Evolutionary conservation across 805 yeast genomes (phyloP).

Genomic region (Kodamaea sagamina): DNA sequence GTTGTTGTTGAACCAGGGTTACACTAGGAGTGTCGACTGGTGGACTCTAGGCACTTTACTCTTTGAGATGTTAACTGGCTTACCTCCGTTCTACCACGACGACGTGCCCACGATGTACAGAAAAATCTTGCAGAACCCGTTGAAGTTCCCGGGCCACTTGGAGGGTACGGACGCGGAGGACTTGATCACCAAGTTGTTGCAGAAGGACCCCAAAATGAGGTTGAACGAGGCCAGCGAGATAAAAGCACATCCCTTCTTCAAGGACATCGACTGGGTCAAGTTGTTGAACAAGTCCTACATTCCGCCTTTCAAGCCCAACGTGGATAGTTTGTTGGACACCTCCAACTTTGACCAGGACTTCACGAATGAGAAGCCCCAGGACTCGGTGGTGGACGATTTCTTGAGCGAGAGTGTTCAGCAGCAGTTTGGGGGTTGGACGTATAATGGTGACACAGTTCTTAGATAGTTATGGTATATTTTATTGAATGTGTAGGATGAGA

Average conservation of each 20-base stretch:
- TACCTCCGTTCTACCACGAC: constrained; percentile 97
- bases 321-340: constrained; percentile 81
- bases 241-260: constrained; percentile 80
- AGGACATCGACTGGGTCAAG: constrained; percentile 87
- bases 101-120: constrained; percentile 91
- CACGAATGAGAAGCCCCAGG: constrained; percentile 90
- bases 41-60: constrained; percentile 96
- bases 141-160: constrained; percentile 84
- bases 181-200: constrained; percentile 67
- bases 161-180: constrained; percentile 81
- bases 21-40: constrained; percentile 96
- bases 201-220: constrained; percentile 82
- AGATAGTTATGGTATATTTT: neutral
- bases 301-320: constrained; percentile 95
- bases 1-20: constrained; percentile 85
- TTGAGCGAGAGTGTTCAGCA: constrained; percentile 93
- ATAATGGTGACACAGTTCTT: constrained; percentile 60
- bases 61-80: constrained; percentile 94
- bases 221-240: constrained; percentile 83
- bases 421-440: constrained; percentile 99
- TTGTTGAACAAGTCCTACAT: constrained; percentile 82
- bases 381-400: constrained; percentile 90
- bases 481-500: neutral
- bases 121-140: constrained; percentile 86
- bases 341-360: constrained; percentile 92